Base-by-base conservation (phyloP, 2,329 filamentous ascomycete genomes). In the Aureobasidium leucospermi region DNA sequence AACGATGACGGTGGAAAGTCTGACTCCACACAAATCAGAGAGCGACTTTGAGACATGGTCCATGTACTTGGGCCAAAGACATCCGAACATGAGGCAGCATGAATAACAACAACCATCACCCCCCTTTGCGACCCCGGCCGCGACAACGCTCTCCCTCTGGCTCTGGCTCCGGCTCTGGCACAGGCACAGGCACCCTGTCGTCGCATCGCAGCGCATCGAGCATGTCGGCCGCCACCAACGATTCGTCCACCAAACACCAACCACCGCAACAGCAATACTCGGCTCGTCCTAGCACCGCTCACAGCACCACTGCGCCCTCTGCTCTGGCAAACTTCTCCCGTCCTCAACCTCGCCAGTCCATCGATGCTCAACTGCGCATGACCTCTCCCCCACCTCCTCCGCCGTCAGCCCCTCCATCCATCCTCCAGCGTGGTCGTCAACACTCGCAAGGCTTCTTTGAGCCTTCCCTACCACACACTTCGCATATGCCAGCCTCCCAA, bases 391-490 rank as follows among this genome's bases (percentile, higher is more conserved):
- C 52, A 2, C 47, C 34, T 29, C 46, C 46, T 10, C 51, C 51
- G 10, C 52, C 39, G 11, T n/a, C 52, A 8, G 41, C 42, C 52
- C 52, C 52, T 36, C 68, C 67, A 68, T 53, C 34, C 38, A 73
- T 72, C 65, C 77, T 67, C 76, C 87, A 78, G 73, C 82, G 70
- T 73, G 86, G 73, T 65, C 82, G 88, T 67, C 89, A 89, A 62
- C 83, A 87, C 65, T 88, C 83, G 8, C 87, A 89, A 70, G 89
- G 89, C 67, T 83, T 86, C 67, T 92, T 92, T 68, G 88, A 92
- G 69, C 84, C 88, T 43, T 85, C 81, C 23, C 76, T 92, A 49
- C 86, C 88, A 23, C 68, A 71, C 59, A 64, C 69, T n/a, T 67
- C 64, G 29, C 74, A 74, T 36, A 67, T 85, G 72, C 73, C 74